Evolutionary conservation across 352 stramenopile genomes (phyloP).

Genomic region (Phytopythium vexans): DNA sequence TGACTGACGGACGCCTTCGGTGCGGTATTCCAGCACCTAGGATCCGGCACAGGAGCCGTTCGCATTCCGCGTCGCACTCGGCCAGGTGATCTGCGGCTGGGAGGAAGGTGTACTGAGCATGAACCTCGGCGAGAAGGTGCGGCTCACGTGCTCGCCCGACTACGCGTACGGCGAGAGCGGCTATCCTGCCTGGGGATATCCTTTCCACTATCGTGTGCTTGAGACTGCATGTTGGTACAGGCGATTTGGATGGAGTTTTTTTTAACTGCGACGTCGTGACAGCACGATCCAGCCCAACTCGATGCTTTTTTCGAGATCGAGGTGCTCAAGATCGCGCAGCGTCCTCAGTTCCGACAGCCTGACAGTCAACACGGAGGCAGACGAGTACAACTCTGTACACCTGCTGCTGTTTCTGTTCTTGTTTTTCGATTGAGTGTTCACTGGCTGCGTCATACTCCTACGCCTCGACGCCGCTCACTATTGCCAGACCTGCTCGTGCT

Average conservation of each 20-base stretch:
- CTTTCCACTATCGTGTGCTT: conserved; percentile 28
- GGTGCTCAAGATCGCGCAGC: conserved; percentile 79
- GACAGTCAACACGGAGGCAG: too few relatives aligned
- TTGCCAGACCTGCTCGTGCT: too few relatives aligned
- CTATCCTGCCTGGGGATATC: conserved; percentile 93
- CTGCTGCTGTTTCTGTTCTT: too few relatives aligned
- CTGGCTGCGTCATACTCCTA: too few relatives aligned
- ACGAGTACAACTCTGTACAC: too few relatives aligned
- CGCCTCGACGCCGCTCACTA: too few relatives aligned
- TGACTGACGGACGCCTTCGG: too few relatives aligned
- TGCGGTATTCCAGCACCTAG: conserved; percentile 75
- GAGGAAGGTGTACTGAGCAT: conserved; percentile 90
- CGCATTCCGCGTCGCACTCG: conserved; percentile 90
- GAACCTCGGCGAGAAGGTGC: conserved; percentile 88
- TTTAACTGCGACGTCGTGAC: conserved; percentile 31
- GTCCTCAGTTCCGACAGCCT: too few relatives aligned
- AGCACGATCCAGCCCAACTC: conserved; percentile 92
- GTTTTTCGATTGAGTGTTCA: too few relatives aligned
- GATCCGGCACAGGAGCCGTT: conserved; percentile 94
- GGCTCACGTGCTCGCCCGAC: conserved; percentile 91
- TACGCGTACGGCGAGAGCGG: conserved; percentile 93
- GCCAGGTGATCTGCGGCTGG: conserved; percentile 95
- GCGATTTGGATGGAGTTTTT: conserved; percentile 12
- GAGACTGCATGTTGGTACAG: conserved; percentile 13
- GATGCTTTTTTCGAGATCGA: conserved; percentile 92